Evolutionary conservation across 176 grass and related monocot species (phyloP), one percentile per base, ranked within the genome.

Genomic region (Panicum miliaceum): DNA sequence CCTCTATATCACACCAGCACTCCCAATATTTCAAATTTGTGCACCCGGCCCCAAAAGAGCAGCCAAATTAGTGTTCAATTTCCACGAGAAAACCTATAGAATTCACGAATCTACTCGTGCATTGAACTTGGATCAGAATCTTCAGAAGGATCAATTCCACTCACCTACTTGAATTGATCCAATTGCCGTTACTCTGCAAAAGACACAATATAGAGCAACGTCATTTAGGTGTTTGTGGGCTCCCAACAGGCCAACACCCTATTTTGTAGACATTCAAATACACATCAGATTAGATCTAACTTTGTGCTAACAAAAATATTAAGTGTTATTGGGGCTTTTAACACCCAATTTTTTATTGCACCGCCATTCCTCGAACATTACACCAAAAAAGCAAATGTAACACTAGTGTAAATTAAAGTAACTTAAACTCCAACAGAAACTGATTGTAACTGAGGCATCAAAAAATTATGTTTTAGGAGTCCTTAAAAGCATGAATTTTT

Each of bases 141-240:
- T 60, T 86, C 73, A 51, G 79, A 74, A 48, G 70, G 75, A 72
- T 72, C 79, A 71, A 89, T 54, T 84, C 82, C 51, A 89, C 69
- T 79, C 68, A 89, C 87, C 84, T 78, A 90, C 85, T 81, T 71
- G 76, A 86, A 92, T 82, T 70, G 77, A 74, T 92, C 80, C 77
- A 81, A 76, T 71, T 83, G 74, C 73, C 8, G 0, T 62, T 35
- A 83, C 82, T 77, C 89, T 89, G 89, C 56, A 67, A 82, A 89
- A 61, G 8, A 43, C 3, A 19, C 10, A 86, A 82, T 50, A 81
- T 68, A 66, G 34, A 7, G 12, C 0, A 0, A 1, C 34, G 54
- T 4, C 19, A 63, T 54, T 82, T 70, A 52, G 48, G 68, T 66
- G 42, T 48, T 50, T 71, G 46, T 27, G 42, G 68, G 12, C 68